Evolutionary conservation across 192 early-diverging fungal species (phyloP).

Genomic region (Gigaspora rosea): DNA sequence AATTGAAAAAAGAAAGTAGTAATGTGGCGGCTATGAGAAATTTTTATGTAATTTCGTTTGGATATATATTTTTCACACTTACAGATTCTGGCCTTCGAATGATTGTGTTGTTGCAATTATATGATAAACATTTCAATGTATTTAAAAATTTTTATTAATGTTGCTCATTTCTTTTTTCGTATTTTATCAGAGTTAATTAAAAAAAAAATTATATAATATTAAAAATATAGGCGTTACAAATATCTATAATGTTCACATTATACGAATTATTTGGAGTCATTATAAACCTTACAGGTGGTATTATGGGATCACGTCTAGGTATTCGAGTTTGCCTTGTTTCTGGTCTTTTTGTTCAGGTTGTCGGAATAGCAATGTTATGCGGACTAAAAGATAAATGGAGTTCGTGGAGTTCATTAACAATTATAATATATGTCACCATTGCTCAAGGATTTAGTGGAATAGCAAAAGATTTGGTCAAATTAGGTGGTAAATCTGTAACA

Average conservation of each 20-base stretch:
- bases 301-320: conserved; percentile 29
- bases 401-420: conserved; percentile 36
- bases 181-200: background rate
- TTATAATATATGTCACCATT: conserved; percentile 43
- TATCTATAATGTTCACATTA: conserved; percentile 48
- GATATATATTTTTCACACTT: conserved; percentile 48
- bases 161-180: background rate
- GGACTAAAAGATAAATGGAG: no score
- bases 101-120: conserved; percentile 48
- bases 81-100: conserved; percentile 50
- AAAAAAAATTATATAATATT: background rate
- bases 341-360: no score
- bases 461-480: conserved; percentile 53
- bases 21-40: conserved; percentile 18
- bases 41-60: conserved; percentile 39
- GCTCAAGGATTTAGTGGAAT: conserved; percentile 46
- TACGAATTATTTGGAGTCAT: conserved; percentile 50
- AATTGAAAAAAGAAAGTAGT: background rate
- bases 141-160: background rate
- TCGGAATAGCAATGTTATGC: no score
- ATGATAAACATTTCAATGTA: conserved; percentile 38
- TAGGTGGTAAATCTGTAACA: conserved; percentile 48
- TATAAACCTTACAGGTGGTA: conserved; percentile 49
- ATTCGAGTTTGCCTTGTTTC: no score
- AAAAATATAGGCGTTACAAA: conserved; percentile 34